Evolutionary conservation across 306 rosid genomes (phyloP).

Genomic region (Luffa acutangula): DNA sequence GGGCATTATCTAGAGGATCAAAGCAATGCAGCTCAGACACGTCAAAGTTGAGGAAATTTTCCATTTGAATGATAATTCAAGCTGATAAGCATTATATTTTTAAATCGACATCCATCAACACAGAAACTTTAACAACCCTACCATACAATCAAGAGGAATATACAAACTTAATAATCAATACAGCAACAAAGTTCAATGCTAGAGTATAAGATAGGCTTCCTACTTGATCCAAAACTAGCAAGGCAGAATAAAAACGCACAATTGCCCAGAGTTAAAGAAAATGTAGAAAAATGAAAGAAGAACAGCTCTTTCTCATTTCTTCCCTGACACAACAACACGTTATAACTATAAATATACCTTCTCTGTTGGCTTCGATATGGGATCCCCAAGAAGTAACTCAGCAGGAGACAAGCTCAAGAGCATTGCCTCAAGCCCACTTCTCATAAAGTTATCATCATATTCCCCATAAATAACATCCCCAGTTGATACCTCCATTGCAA

Average conservation of each 20-base stretch:
- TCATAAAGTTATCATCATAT: conserved; percentile 54
- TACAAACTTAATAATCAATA: background rate
- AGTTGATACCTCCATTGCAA: conserved; percentile 74
- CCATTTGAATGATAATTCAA: background rate
- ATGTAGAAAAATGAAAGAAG: background rate
- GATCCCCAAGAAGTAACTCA: conserved; percentile 81
- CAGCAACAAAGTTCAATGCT: background rate
- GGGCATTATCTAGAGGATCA: background rate
- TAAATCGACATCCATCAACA: background rate
- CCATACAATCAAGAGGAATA: background rate
- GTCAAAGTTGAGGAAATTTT: background rate
- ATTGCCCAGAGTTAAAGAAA: background rate
- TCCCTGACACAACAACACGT: background rate
- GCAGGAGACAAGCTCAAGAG: conserved; percentile 65
- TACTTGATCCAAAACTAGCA: background rate
- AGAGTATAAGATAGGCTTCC: background rate
- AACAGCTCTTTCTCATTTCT: background rate
- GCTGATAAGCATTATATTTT: background rate
- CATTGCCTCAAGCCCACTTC: conserved; percentile 67
- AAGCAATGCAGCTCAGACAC: background rate
- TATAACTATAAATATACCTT: conserved; percentile 43
- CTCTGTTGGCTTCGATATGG: conserved; percentile 70
- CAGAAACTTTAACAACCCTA: background rate
- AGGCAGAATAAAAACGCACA: background rate
- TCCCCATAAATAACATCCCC: conserved; percentile 77